Evolutionary conservation across 139 green algal species (phyloP).

Genomic region (Parachlorella kessleri): DNA sequence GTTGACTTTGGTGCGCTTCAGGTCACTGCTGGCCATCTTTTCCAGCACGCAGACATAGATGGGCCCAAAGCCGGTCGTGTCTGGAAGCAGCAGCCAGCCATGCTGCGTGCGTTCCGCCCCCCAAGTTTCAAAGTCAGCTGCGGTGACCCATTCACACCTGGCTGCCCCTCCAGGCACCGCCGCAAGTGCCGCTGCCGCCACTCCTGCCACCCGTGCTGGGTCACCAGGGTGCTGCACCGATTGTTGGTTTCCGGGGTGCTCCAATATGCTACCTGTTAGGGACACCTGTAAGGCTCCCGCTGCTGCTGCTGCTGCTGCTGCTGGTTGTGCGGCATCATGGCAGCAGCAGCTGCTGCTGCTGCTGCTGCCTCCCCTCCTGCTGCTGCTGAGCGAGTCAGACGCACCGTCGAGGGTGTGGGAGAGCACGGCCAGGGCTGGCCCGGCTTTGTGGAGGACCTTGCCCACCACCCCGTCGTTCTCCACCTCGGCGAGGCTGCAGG

Average conservation of each 20-base stretch:
- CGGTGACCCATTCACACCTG: too few relatives aligned
- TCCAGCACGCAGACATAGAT: conserved; percentile 59
- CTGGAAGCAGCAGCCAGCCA: conserved; percentile 54
- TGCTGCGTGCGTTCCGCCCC: conserved; percentile 42
- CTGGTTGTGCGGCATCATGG: background rate
- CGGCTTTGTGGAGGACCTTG: conserved; percentile 26
- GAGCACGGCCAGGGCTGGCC: background rate
- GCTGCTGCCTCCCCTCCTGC: background rate
- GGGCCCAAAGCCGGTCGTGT: conserved; percentile 44
- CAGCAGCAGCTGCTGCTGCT: background rate
- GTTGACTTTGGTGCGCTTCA: conserved; percentile 5
- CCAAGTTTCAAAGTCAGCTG: conserved; percentile 1
- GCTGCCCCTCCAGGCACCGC: too few relatives aligned
- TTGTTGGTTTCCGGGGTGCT: background rate
- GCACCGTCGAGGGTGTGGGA: conserved; percentile 7
- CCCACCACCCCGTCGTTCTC: conserved; percentile 70
- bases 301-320: background rate
- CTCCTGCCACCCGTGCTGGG: too few relatives aligned
- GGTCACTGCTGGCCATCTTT: conserved; percentile 35
- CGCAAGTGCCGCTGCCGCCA: too few relatives aligned
- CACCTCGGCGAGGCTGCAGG: conserved; percentile 55
- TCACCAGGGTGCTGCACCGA: too few relatives aligned
- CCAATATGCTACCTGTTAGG: too few relatives aligned
- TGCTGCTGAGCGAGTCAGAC: background rate
- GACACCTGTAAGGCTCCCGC: background rate